These are phyloP conservation scores for Cardamine occulta DNA, from an alignment of 345 rosid genomes.

Conservation along the genomic window DNA sequence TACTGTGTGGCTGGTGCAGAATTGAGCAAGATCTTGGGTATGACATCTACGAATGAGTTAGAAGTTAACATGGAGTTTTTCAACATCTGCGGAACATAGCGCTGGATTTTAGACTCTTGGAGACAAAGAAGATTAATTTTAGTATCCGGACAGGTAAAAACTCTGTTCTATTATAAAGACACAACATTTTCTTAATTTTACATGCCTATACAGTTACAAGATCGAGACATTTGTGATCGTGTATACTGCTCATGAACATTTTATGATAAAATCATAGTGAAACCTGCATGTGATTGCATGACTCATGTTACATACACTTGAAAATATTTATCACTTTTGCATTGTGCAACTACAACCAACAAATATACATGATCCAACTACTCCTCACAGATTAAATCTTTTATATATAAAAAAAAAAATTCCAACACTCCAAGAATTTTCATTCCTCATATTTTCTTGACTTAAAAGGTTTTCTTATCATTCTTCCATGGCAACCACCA, in stretches of 20 bases:
- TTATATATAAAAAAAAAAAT: neutral
- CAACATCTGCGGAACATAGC: neutral
- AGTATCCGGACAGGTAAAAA: conserved; percentile 2
- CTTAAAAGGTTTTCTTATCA: neutral
- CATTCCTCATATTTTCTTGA: conserved; percentile 15
- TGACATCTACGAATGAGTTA: neutral
- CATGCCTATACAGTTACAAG: conserved; percentile 7
- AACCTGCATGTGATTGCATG: neutral
- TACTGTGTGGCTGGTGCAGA: conserved; percentile 11
- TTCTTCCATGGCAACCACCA: conserved; percentile 35
- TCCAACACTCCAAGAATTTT: neutral
- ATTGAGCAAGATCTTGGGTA: conserved; percentile 6
- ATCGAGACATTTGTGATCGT: neutral
- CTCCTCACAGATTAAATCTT: neutral
- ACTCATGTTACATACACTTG: neutral
- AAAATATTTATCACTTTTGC: neutral
- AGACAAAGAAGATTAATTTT: neutral
- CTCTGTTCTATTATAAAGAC: neutral
- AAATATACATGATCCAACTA: conserved; percentile 38
- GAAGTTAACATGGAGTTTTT: conserved; percentile 18
- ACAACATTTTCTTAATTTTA: neutral
- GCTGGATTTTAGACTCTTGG: neutral
- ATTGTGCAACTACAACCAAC: neutral
- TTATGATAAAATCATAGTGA: neutral
- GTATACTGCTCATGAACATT: neutral